Conservation (phyloP, 2,329 filamentous ascomycete genomes). For the Aspergillus quadricinctus region DNA sequence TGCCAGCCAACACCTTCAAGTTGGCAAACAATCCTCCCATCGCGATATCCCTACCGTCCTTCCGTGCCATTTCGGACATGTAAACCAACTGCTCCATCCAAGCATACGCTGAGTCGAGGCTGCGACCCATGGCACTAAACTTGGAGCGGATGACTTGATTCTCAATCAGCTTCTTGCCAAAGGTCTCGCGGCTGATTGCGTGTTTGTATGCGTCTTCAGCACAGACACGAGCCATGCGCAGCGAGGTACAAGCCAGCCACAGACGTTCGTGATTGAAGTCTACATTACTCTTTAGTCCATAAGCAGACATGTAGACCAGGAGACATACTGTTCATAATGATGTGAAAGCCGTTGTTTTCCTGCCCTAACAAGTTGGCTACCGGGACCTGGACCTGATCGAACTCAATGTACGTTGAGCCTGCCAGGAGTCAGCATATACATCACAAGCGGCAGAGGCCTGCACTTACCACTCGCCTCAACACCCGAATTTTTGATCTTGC, state of each 20-base stretch:
- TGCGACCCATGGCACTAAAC: slow-evolving; percentile 50
- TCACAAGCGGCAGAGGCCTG: neutral
- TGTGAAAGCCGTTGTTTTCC: slow-evolving; percentile 63
- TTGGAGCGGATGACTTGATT: slow-evolving; percentile 57
- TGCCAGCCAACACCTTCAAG: slow-evolving; percentile 48
- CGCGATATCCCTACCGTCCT: slow-evolving; percentile 9
- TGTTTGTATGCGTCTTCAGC: slow-evolving; percentile 51
- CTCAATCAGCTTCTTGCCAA: slow-evolving; percentile 53
- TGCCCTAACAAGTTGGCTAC: slow-evolving; percentile 68
- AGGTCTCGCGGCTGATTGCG: slow-evolving; percentile 51
- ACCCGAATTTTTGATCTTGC: slow-evolving; percentile 55
- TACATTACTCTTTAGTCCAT: slow-evolving; percentile 49
- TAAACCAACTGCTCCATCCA: slow-evolving; percentile 57
- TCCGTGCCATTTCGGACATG: slow-evolving; percentile 29
- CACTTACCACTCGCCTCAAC: slow-evolving; percentile 52
- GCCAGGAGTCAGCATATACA: neutral
- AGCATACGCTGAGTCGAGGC: slow-evolving; percentile 54
- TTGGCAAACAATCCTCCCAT: slow-evolving; percentile 21
- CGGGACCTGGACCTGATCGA: slow-evolving; percentile 77
- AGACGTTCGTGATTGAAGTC: slow-evolving; percentile 59
- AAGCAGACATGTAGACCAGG: too few species aligned
- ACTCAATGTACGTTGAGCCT: slow-evolving; percentile 64
- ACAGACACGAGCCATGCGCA: slow-evolving; percentile 55
- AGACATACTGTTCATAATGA: slow-evolving; percentile 61
- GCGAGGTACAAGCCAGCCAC: slow-evolving; percentile 53